Conservation (phyloP, 1,139 yeast genomes). For the Magnusiomyces tetraspermus region DNA sequence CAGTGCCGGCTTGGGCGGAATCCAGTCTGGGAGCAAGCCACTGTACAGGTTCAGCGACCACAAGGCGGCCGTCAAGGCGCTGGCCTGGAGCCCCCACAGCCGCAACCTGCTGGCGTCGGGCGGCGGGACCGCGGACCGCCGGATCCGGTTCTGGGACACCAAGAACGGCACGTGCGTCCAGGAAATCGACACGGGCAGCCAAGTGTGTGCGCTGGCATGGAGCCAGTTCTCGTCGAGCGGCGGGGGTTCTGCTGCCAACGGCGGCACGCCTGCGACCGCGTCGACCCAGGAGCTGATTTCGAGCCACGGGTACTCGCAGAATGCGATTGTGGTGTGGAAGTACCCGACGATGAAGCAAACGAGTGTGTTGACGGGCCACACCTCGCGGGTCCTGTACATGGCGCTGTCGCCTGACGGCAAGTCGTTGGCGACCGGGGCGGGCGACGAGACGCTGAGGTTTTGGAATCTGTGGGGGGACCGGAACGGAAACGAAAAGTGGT, state of each 20-base stretch:
- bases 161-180: conserved; percentile 61
- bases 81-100: conserved; percentile 97
- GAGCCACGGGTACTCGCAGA: conserved; percentile 88
- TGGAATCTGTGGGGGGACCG: conserved; percentile 86
- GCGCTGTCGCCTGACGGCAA: conserved; percentile 96
- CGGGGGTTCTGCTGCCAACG: no score
- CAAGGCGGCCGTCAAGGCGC: conserved; percentile 90
- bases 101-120: conserved; percentile 90
- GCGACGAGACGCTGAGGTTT: conserved; percentile 89
- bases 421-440: conserved; percentile 97
- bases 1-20: background rate
- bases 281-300: conserved; percentile 87
- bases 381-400: conserved; percentile 80
- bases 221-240: conserved; percentile 83
- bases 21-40: conserved; percentile 70
- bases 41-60: conserved; percentile 71
- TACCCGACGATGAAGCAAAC: conserved; percentile 88
- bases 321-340: conserved; percentile 91
- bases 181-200: conserved; percentile 90
- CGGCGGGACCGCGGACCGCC: conserved; percentile 93
- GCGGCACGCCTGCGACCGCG: no score
- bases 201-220: conserved; percentile 92
- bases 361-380: conserved; percentile 89
- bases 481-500: conserved; percentile 34
- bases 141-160: conserved; percentile 89